These are phyloP conservation scores for Actinomortierella ambigua DNA, from an alignment of 371 early-diverging fungal species.

Conservation along the genomic window DNA sequence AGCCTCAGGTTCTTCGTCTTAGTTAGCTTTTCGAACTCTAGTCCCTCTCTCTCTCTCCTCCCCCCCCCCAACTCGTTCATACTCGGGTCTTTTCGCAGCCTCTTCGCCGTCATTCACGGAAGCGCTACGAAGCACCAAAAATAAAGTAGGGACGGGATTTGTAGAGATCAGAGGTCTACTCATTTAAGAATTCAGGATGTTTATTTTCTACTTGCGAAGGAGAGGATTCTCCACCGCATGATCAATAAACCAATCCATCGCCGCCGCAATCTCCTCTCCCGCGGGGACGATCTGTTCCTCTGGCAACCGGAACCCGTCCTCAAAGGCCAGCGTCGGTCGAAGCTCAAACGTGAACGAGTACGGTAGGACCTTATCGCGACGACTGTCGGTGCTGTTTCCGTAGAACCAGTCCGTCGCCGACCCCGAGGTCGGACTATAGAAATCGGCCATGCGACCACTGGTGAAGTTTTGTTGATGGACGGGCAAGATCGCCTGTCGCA, in stretches of 20 bases:
- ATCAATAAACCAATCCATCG: slow-evolving; percentile 45
- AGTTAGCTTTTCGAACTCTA: too few species aligned
- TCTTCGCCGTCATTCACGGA: too few species aligned
- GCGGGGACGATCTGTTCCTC: slow-evolving; percentile 50
- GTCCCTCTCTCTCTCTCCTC: too few species aligned
- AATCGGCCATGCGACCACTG: slow-evolving; percentile 45
- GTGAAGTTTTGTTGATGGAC: slow-evolving; percentile 52
- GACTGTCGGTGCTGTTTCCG: slow-evolving; percentile 15
- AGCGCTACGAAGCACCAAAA: too few species aligned
- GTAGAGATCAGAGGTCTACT: too few species aligned
- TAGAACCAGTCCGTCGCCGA: slow-evolving; percentile 59
- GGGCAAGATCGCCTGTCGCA: slow-evolving; percentile 20
- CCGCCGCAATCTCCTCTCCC: slow-evolving; percentile 50
- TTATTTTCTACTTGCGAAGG: background rate
- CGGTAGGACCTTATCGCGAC: slow-evolving; percentile 31
- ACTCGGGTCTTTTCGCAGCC: background rate
- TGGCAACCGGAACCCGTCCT: slow-evolving; percentile 48
- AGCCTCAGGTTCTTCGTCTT: too few species aligned
- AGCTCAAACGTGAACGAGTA: slow-evolving; percentile 61
- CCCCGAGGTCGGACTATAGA: slow-evolving; percentile 54
- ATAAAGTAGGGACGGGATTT: too few species aligned
- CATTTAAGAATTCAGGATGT: too few species aligned
- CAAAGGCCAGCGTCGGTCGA: slow-evolving; percentile 43
- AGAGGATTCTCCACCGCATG: slow-evolving; percentile 29
- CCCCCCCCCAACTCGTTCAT: too few species aligned